Conservation (phyloP, 352 stramenopile genomes). For the Thraustochytrium striatum region DNA sequence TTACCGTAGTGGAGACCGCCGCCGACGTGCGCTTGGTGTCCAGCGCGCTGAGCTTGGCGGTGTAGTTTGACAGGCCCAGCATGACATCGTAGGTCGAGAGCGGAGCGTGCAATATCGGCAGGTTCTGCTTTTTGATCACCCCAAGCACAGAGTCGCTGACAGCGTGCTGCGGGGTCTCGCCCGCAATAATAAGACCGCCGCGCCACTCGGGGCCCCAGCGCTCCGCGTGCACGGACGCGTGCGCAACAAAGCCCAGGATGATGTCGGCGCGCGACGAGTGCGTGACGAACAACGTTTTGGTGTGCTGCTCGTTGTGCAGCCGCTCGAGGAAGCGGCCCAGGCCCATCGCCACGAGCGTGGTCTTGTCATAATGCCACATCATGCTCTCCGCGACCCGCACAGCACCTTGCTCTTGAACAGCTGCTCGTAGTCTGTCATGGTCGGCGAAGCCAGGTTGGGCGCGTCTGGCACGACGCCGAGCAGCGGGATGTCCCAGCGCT, state of each 20-base stretch:
- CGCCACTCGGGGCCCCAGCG: constrained; percentile 65
- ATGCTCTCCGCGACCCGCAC: constrained; percentile 53
- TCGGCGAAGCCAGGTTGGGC: constrained; percentile 65
- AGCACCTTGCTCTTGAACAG: constrained; percentile 72
- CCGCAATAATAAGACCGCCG: constrained; percentile 80
- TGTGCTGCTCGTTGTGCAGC: constrained; percentile 66
- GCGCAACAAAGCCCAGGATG: constrained; percentile 75
- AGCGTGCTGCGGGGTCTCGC: constrained; percentile 66
- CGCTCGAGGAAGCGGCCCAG: constrained; percentile 74
- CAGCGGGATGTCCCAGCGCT: constrained; percentile 77
- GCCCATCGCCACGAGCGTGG: constrained; percentile 75
- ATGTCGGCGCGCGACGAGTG: constrained; percentile 81
- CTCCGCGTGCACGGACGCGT: constrained; percentile 69
- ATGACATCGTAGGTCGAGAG: constrained; percentile 53
- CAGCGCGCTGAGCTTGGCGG: constrained; percentile 78
- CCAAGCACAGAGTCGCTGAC: constrained; percentile 59
- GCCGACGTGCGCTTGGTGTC: constrained; percentile 70
- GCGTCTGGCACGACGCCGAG: constrained; percentile 77
- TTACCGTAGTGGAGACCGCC: constrained; percentile 71
- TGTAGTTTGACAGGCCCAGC: constrained; percentile 47
- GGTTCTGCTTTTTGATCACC: constrained; percentile 47
- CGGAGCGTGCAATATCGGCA: constrained; percentile 54
- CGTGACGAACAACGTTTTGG: constrained; percentile 77
- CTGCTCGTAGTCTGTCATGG: constrained; percentile 79
- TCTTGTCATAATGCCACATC: constrained; percentile 68